Conservation (phyloP, 331 rosid species). For the Acacia pycnantha region DNA sequence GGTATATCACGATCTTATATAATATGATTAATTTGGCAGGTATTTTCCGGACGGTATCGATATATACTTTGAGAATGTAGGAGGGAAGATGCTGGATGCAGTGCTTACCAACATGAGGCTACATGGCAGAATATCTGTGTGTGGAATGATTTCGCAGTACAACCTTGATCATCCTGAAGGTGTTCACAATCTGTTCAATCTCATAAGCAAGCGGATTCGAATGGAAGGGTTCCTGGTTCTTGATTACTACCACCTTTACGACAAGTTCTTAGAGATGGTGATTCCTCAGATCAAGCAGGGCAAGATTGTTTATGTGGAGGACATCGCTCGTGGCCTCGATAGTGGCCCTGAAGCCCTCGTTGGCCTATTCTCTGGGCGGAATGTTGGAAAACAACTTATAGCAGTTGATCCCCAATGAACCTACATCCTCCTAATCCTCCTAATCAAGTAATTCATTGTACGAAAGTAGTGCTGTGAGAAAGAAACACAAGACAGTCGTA, state of each 20-base stretch:
- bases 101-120: constrained; percentile 27
- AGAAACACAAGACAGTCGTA: too few species aligned
- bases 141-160: constrained; percentile 36
- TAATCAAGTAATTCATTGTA: neutral
- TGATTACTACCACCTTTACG: constrained; percentile 11
- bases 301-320: constrained; percentile 27
- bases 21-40: neutral
- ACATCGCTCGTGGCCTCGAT: constrained; percentile 26
- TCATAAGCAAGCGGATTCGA: neutral
- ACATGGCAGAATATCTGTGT: constrained; percentile 3
- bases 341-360: constrained; percentile 26
- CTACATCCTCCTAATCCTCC: neutral
- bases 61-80: constrained; percentile 28
- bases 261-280: constrained; percentile 12
- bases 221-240: constrained; percentile 3
- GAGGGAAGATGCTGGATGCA: constrained; percentile 26
- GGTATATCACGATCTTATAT: too few species aligned
- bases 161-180: constrained; percentile 15
- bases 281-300: constrained; percentile 15
- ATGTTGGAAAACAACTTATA: constrained; percentile 26
- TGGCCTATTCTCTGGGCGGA: constrained; percentile 27
- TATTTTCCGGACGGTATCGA: constrained; percentile 31
- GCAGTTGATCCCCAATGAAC: constrained; percentile 6
- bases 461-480: neutral
- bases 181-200: neutral